These are phyloP conservation scores for Elaeis guineensis DNA, from an alignment of 176 grass and related monocot species.

Conservation along the genomic window DNA sequence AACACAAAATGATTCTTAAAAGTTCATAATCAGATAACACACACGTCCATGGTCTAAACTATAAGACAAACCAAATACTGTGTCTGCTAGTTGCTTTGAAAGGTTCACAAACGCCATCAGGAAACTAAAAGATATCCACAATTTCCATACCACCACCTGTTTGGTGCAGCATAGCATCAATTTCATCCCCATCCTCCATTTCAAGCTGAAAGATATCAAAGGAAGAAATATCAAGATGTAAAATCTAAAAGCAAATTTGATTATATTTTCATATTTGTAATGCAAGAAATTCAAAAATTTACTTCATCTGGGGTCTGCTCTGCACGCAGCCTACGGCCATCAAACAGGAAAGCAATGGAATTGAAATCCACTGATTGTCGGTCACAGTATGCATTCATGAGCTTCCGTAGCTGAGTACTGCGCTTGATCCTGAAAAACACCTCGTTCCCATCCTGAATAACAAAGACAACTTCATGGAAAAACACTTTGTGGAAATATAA, in stretches of 20 bases:
- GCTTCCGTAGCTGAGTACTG: not conserved
- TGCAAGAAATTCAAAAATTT: not conserved
- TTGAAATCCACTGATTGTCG: slow-evolving; percentile 1
- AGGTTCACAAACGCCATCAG: too few relatives aligned
- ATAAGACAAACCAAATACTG: too few relatives aligned
- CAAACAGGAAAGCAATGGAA: slow-evolving; percentile 1
- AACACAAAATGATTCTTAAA: too few relatives aligned
- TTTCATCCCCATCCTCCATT: slow-evolving; percentile 6
- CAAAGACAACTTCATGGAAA: not conserved
- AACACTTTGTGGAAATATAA: too few relatives aligned
- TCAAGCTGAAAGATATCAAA: not conserved
- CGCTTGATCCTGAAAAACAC: slow-evolving; percentile 1
- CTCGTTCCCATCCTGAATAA: slow-evolving; percentile 2
- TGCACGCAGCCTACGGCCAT: not conserved
- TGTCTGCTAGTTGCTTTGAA: too few relatives aligned
- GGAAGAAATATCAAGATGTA: not conserved
- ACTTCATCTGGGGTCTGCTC: slow-evolving; percentile 1
- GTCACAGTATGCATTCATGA: slow-evolving; percentile 1
- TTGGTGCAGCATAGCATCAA: slow-evolving; percentile 6
- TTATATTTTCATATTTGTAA: not conserved
- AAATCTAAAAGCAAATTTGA: not conserved
- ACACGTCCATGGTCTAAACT: too few relatives aligned
- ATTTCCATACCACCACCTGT: not conserved
- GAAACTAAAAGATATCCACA: not conserved
- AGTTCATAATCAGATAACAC: too few relatives aligned